Evolutionary conservation across 306 rosid species (phyloP), one percentile per base, ranked within the genome.

Genomic region (Cajanus cajan): DNA sequence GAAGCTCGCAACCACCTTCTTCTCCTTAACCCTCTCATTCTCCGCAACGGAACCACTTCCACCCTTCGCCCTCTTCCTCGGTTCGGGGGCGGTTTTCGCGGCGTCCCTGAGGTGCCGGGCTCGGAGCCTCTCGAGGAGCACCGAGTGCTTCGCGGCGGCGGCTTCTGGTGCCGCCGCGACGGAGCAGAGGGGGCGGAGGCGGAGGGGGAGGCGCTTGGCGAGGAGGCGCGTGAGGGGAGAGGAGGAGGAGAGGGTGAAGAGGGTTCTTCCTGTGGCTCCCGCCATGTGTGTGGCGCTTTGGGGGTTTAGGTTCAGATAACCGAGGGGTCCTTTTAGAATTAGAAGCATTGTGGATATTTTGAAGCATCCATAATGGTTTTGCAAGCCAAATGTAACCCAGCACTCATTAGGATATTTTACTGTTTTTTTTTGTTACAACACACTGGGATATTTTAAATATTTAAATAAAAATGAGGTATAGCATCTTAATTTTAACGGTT

Each of bases 91-190:
- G 52, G 76, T 2, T 51, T 69, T 58, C 9, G 84, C 36, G 19
- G 87, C 69, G 19, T 76, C 94, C 55, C 87, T 90, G 66, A 90
- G 96, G 82, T 95, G 94, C 45, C 96, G 70, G 2, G 74, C 34
- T 54, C 98, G 85, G 36, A 95, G 91, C 78, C 87, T 83, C 76
- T 91, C 98, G 1, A 95, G 97, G 31, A 95, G 90, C 12, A 90
- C 45, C 0, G 97, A 82, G 78, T 91, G 96, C 89, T 85, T 95
- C 64, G 88, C 19, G 2, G 82, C 89, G 8, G 8, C 0, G 28
- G 82, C 0, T 16, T 40, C 80, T 0, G 81, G 47, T 1, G 84
- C 7, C 50, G 89, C 72, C 59, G 93, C 65, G 63, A 78, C 31
- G 18, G 95, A 76, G 70, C 92, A 90, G 25, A 93, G 87, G 28